A percentile compares a stretch with the other conserved stretches of the same genome.
Evolutionary conservation across 257 asterid genomes (phyloP).

Genomic region (Salvia miltiorrhiza): DNA sequence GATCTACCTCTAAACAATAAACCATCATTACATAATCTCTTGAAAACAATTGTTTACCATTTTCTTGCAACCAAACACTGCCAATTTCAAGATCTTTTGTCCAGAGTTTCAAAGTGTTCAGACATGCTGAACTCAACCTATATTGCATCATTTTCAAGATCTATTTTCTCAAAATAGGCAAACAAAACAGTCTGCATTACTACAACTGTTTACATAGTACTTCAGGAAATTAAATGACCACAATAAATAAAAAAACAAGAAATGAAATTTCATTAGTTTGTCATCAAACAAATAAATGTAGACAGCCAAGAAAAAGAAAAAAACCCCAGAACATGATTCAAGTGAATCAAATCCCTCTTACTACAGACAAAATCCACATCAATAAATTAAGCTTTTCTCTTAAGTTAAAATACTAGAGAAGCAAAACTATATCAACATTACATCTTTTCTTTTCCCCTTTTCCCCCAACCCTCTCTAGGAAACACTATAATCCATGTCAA

Average conservation of each 20-base stretch:
- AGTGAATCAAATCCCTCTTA: slow-evolving; percentile 13
- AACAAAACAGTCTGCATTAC: neutral
- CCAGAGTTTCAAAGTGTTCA: slow-evolving; percentile 23
- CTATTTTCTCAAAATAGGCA: slow-evolving; percentile 11
- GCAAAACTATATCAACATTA: slow-evolving; percentile 10
- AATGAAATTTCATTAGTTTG: slow-evolving; percentile 24
- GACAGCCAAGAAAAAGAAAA: slow-evolving; percentile 8
- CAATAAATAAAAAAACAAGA: neutral
- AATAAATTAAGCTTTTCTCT: slow-evolving; percentile 15
- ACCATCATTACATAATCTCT: slow-evolving; percentile 30
- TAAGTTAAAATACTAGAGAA: neutral
- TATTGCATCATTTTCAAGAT: slow-evolving; percentile 12
- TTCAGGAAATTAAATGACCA: neutral
- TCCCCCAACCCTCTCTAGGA: neutral
- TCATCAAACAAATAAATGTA: slow-evolving; percentile 22
- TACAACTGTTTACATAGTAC: neutral
- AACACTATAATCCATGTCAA: slow-evolving; percentile 1
- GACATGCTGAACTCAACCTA: slow-evolving; percentile 16
- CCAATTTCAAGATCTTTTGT: slow-evolving; percentile 28
- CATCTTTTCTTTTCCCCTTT: neutral
- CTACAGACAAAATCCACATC: slow-evolving; percentile 23
- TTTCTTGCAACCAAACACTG: slow-evolving; percentile 25
- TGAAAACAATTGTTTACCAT: slow-evolving; percentile 13
- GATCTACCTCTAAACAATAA: slow-evolving; percentile 30
- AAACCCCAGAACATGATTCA: slow-evolving; percentile 13